A percentile compares a stretch with the other conserved stretches of the same genome.
phyloP scores from a whole-genome alignment of 495 filamentous ascomycete species.

The Saxophila tyrrhenica region DNA sequence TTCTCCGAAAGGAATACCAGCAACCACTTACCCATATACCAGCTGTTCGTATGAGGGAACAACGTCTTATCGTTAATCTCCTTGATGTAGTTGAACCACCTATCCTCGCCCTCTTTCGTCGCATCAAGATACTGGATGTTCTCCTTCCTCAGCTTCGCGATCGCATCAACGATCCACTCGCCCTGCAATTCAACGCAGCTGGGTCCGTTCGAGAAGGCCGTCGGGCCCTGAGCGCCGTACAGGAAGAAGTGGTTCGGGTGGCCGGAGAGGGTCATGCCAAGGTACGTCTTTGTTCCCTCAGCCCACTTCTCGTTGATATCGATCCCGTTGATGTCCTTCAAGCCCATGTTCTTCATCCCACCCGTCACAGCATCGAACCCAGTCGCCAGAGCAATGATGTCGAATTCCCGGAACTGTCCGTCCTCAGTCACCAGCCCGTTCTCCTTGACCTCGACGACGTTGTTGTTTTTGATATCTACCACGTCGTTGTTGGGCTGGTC shows the following conservation, averaged over 20 bases:
- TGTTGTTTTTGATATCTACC: slow-evolving; percentile 37
- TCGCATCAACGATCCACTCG: slow-evolving; percentile 40
- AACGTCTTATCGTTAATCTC: slow-evolving; percentile 35
- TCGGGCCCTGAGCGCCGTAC: slow-evolving; percentile 42
- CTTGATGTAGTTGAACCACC: slow-evolving; percentile 35
- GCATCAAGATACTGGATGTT: slow-evolving; percentile 35
- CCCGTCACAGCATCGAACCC: slow-evolving; percentile 47
- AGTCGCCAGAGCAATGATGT: slow-evolving; percentile 44
- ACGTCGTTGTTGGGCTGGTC: slow-evolving; percentile 40
- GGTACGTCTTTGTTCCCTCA: slow-evolving; percentile 34
- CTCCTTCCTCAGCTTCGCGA: slow-evolving; percentile 33
- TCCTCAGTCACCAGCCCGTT: slow-evolving; percentile 36
- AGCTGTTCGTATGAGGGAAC: slow-evolving; percentile 35
- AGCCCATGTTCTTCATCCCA: slow-evolving; percentile 38
- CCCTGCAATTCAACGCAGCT: slow-evolving; percentile 39
- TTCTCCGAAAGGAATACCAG: no score
- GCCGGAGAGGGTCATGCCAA: slow-evolving; percentile 37
- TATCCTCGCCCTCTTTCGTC: slow-evolving; percentile 35
- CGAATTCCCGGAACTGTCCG: slow-evolving; percentile 36
- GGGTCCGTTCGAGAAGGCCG: slow-evolving; percentile 40
- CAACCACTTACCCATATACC: slow-evolving; percentile 22
- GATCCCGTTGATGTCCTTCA: slow-evolving; percentile 34
- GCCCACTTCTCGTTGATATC: slow-evolving; percentile 39
- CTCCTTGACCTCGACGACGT: slow-evolving; percentile 31
- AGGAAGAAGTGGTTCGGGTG: slow-evolving; percentile 47